Percentiles rank a stretch among this genome's conserved stretches.
phyloP scores from a whole-genome alignment of 192 early-diverging fungal species.

The Coemansia aciculifera region DNA sequence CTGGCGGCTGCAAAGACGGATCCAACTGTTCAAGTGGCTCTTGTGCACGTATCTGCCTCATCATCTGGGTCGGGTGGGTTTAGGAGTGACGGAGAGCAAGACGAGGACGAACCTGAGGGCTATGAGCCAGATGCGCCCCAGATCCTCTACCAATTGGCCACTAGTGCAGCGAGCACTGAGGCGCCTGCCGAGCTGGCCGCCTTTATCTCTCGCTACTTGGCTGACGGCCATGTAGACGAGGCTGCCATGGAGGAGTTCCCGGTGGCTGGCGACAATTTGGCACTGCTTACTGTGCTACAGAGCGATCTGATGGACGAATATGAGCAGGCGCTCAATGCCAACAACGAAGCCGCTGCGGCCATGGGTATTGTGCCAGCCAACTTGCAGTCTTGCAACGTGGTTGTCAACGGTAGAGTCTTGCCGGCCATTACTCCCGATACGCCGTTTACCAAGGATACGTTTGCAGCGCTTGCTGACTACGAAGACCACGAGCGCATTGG shows the following conservation, averaged over 20 bases:
- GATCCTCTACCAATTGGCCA: slow-evolving; percentile 28
- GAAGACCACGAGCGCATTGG: slow-evolving; percentile 60
- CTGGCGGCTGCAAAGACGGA: slow-evolving; percentile 42
- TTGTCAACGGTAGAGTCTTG: slow-evolving; percentile 68
- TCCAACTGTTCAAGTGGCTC: slow-evolving; percentile 30
- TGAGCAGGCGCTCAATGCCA: slow-evolving; percentile 23
- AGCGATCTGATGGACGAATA: slow-evolving; percentile 21
- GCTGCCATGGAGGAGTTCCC: neutral
- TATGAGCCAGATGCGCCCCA: slow-evolving; percentile 36
- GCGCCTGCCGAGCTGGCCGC: slow-evolving; percentile 7
- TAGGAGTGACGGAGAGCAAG: slow-evolving; percentile 24
- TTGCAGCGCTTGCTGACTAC: slow-evolving; percentile 59
- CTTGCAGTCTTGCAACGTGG: slow-evolving; percentile 32
- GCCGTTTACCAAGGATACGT: slow-evolving; percentile 58
- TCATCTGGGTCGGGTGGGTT: neutral
- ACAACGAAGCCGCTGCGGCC: neutral
- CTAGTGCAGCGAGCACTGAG: slow-evolving; percentile 1
- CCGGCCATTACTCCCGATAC: slow-evolving; percentile 39
- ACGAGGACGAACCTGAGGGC: slow-evolving; percentile 17
- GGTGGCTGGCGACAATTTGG: slow-evolving; percentile 11
- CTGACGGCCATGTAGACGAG: neutral
- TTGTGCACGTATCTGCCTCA: slow-evolving; percentile 21
- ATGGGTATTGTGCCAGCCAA: slow-evolving; percentile 20
- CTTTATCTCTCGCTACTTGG: slow-evolving; percentile 14
- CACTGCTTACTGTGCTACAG: neutral